Base-by-base conservation (phyloP, 768 basidiomycete species). In the Coprinopsis strossmayeri region DNA sequence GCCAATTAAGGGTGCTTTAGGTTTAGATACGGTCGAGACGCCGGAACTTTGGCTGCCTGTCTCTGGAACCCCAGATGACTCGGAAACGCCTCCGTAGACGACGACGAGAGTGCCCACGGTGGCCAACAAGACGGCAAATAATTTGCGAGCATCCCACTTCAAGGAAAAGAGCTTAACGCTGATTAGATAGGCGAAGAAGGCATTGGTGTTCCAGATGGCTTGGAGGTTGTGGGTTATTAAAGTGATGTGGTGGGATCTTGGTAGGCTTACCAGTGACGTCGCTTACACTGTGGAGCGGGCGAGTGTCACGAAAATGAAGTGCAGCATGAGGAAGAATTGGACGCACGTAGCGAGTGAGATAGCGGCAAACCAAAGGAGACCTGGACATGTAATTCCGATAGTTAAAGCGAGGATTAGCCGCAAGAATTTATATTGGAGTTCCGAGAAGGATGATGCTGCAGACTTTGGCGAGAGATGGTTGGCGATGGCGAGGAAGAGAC, bases 131-230 rank as follows among this genome's bases (percentile, higher is more conserved):
- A 98, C 92, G 12, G 91, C 84, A 21, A 77, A 60, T 26, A 92
- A 65, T 35, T 78, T 82, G 38, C 77, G 69, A 13, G 73, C 54
- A 52, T 87, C 77, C 85, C 84, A 84, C 55, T 72, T 69, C 21
- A 79, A 66, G 18, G 74, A 68, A 52, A 84, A 81, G 2, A 91
- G 57, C 56, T 78, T 78, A 52, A 93, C 80, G n/a, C 84, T 78
- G 61, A 97, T 78, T 23, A 91, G 61, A 61, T 97, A 98, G 3
- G 89, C 87, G 64, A 91, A 93, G 69, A 97, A 93, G 0, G 89
- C 85, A 57, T 87, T 89, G 5, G 87, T 83, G 60, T 95, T 94
- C 82, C 88, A 91, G 23, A 92, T 79, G 17, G 81, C 81, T 69
- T 34, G 42, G 27, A 48, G 43, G 42, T 10, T 5, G 9, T 38